phyloP scores from a whole-genome alignment of 108 stramenopile genomes.

The Hondaea fermentalgiana region DNA sequence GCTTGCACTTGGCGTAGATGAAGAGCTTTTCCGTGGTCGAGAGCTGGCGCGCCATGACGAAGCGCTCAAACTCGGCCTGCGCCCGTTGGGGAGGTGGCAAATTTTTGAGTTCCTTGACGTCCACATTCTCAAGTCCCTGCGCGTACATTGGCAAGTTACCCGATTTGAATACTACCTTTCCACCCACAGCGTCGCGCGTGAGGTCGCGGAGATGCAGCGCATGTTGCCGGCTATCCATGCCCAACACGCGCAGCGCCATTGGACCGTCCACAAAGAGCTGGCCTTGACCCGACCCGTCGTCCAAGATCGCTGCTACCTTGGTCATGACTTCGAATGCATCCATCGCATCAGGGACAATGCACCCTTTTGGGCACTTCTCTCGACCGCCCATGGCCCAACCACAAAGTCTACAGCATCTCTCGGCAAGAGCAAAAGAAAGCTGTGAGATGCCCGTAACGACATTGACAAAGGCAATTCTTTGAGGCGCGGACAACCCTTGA shows the following conservation, averaged over 20 bases:
- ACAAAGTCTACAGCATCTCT: background rate
- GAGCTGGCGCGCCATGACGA: background rate
- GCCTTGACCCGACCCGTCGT: background rate
- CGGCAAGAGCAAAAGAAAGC: background rate
- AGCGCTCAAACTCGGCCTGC: background rate
- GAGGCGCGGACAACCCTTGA: background rate
- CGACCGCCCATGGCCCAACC: background rate
- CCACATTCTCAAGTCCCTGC: background rate
- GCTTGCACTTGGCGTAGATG: background rate
- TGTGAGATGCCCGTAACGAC: background rate
- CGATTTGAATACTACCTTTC: background rate
- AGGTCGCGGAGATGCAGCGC: background rate
- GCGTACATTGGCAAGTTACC: background rate
- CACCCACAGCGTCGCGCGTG: background rate
- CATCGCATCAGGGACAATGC: background rate
- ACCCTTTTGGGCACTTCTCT: background rate
- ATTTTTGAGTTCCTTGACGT: background rate
- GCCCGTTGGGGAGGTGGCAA: background rate
- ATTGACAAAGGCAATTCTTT: background rate
- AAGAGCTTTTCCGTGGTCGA: background rate
- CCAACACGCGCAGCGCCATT: background rate
- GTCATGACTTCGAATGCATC: background rate
- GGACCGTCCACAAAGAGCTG: background rate
- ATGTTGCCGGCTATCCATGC: background rate
- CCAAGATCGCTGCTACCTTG: background rate